phyloP scores from a whole-genome alignment of 352 stramenopile genomes.

The Halophytophthora batemanensis region DNA sequence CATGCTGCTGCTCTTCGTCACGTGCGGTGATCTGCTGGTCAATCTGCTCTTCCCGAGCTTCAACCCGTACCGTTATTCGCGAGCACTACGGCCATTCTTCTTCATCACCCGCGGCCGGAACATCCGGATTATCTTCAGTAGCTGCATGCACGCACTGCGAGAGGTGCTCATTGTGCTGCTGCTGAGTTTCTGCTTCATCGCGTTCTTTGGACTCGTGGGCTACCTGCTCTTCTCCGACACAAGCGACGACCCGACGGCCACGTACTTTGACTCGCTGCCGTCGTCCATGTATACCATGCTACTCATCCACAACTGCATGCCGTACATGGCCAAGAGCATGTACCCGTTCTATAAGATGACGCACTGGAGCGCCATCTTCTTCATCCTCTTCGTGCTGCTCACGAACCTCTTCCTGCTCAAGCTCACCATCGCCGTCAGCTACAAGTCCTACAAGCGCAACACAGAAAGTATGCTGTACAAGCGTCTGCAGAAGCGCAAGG shows the following conservation, averaged over 20 bases:
- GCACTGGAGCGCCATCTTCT: conserved; percentile 79
- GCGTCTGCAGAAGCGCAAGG: conserved; percentile 81
- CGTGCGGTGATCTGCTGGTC: conserved; percentile 44
- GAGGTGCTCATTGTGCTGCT: conserved; percentile 71
- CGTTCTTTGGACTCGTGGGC: conserved; percentile 73
- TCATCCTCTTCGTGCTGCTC: conserved; percentile 75
- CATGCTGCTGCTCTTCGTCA: conserved; percentile 53
- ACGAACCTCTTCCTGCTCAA: conserved; percentile 83
- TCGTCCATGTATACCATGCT: conserved; percentile 84
- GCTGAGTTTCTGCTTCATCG: conserved; percentile 71
- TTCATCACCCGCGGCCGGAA: conserved; percentile 77
- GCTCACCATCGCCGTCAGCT: conserved; percentile 81
- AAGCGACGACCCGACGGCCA: conserved; percentile 41
- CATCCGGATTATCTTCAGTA: conserved; percentile 84
- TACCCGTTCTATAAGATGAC: conserved; percentile 78
- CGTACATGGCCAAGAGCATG: conserved; percentile 81
- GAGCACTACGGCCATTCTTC: conserved; percentile 72
- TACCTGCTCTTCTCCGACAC: conserved; percentile 79
- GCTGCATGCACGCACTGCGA: conserved; percentile 66
- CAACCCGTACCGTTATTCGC: conserved; percentile 67
- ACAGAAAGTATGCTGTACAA: conserved; percentile 86
- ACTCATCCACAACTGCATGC: conserved; percentile 75
- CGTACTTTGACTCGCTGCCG: conserved; percentile 66
- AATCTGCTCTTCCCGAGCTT: conserved; percentile 44
- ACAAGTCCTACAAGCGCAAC: conserved; percentile 85